A percentile compares a stretch with the other conserved stretches of the same genome.
Conservation (phyloP, 352 stramenopile species). For the Phytophthora fragariae region DNA sequence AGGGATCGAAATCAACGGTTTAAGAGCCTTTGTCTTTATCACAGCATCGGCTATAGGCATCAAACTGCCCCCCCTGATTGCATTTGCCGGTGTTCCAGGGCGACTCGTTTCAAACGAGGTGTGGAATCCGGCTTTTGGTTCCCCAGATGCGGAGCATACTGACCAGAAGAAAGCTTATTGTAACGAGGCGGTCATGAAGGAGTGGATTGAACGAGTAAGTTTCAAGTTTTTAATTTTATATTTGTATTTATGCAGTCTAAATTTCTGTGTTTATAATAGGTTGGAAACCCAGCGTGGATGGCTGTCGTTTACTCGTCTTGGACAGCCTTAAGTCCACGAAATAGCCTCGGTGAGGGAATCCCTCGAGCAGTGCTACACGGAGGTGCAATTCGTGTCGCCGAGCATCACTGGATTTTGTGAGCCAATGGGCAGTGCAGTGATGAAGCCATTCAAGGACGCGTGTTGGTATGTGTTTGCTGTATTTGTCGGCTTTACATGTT, state of each 20-base stretch:
- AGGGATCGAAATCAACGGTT: slow-evolving; percentile 11
- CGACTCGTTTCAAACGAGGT: slow-evolving; percentile 9
- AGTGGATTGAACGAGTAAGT: slow-evolving; percentile 21
- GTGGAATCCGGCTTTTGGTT: slow-evolving; percentile 10
- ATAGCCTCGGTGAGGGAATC: not conserved
- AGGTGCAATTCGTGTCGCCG: not conserved
- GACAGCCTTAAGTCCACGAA: not conserved
- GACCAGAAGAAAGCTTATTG: slow-evolving; percentile 26
- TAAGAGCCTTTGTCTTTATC: slow-evolving; percentile 18
- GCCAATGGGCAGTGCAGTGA: too few relatives aligned
- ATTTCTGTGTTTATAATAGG: slow-evolving; percentile 1
- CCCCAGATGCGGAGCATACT: slow-evolving; percentile 5
- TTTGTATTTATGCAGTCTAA: slow-evolving; percentile 1
- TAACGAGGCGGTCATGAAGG: slow-evolving; percentile 14
- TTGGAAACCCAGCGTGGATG: slow-evolving; percentile 9
- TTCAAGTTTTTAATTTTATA: not conserved
- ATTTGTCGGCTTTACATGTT: too few relatives aligned
- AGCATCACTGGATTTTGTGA: too few relatives aligned
- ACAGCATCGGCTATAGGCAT: slow-evolving; percentile 7
- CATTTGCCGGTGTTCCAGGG: slow-evolving; percentile 14
- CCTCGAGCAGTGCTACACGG: not conserved
- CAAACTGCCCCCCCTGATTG: slow-evolving; percentile 12
- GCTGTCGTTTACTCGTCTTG: not conserved
- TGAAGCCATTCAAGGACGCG: too few relatives aligned
- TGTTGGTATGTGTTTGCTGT: too few relatives aligned